Evolutionary conservation across 2,329 filamentous ascomycete genomes (phyloP), one percentile per base, ranked within the genome.

Genomic region (Alternaria dauci): DNA sequence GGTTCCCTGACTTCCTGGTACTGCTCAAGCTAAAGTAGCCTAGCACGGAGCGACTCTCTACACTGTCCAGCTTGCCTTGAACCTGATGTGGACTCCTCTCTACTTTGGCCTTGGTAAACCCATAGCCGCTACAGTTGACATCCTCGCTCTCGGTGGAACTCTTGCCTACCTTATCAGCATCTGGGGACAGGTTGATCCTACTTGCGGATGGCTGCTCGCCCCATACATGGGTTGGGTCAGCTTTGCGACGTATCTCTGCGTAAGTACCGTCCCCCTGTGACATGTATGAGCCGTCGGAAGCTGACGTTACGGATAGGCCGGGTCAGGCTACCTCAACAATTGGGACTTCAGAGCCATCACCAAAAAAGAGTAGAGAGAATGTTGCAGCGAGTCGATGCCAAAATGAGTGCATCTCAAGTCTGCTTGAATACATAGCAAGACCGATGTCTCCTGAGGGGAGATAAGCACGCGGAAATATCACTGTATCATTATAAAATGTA

Each of bases 31-130:
- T 65, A 58, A 65, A 25, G 26, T 4, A 8, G n/a, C 36, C 5
- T 57, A 80, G 79, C 80, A 88, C 67, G 90, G 89, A 67, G 89
- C 92, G 59, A 92, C 90, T 0, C 85, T 97, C 30, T 97, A 97
- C 82, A 91, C 91, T 2, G 83, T 93, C 61, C 94, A 97, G 80
- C 88, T 97, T 7, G 91, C 86, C 11, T 84, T 97, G 52, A 97
- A 97, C 77, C 83, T 96, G 30, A 79, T 90, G 55, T 98, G 92
- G 92, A 97, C 93, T 87, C 94, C 94, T 12, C 85, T 97, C 11
- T 97, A 97, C 85, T 97, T 97, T 76, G 85, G 87, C n/a, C 75
- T 90, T 52, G 89, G 89, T 66, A 87, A 87, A 16, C 93, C 93
- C 1, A 84, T 90, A 53, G 87, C 88, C 73, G 93, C 94, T 4